Evolutionary conservation across 768 basidiomycete genomes (phyloP).

Genomic region (Pulveroboletus sp.): DNA sequence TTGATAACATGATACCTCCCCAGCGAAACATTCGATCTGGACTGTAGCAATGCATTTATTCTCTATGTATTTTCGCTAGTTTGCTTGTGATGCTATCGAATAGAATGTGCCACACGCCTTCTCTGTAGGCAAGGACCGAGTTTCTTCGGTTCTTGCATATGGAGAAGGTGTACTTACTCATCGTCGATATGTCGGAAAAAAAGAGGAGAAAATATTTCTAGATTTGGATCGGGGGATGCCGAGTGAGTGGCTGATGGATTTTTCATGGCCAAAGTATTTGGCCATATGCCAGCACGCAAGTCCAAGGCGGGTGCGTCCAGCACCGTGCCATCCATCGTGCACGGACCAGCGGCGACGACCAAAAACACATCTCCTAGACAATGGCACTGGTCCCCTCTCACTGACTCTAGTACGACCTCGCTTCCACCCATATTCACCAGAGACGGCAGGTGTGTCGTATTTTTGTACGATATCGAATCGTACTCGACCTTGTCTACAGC

Average conservation of each 20-base stretch:
- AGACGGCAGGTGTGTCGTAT: slow-evolving; percentile 70
- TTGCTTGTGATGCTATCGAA: slow-evolving; percentile 3
- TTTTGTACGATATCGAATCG: slow-evolving; percentile 9
- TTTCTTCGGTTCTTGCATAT: slow-evolving; percentile 28
- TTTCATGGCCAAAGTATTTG: slow-evolving; percentile 16
- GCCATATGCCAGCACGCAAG: slow-evolving; percentile 39
- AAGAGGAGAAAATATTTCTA: slow-evolving; percentile 6
- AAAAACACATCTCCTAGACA: slow-evolving; percentile 9
- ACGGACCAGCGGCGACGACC: slow-evolving; percentile 12
- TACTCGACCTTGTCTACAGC: slow-evolving; percentile 37
- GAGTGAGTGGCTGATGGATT: slow-evolving; percentile 22
- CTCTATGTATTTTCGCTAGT: slow-evolving; percentile 21
- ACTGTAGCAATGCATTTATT: slow-evolving; percentile 23
- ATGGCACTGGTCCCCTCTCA: slow-evolving; percentile 67
- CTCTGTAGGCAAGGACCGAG: slow-evolving; percentile 27
- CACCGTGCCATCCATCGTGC: slow-evolving; percentile 21
- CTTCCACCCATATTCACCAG: slow-evolving; percentile 79
- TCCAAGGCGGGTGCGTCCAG: slow-evolving; percentile 47
- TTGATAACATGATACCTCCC: slow-evolving; percentile 24
- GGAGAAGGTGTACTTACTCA: slow-evolving; percentile 22
- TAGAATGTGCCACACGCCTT: slow-evolving; percentile 8
- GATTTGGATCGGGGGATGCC: slow-evolving; percentile 21
- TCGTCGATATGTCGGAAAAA: background rate
- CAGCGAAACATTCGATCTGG: slow-evolving; percentile 3
- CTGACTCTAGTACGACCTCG: slow-evolving; percentile 62